A percentile compares a stretch with the other conserved stretches of the same genome.
Conservation (phyloP, 129 eudicot species). For the Chrysanthemum makinoi region DNA sequence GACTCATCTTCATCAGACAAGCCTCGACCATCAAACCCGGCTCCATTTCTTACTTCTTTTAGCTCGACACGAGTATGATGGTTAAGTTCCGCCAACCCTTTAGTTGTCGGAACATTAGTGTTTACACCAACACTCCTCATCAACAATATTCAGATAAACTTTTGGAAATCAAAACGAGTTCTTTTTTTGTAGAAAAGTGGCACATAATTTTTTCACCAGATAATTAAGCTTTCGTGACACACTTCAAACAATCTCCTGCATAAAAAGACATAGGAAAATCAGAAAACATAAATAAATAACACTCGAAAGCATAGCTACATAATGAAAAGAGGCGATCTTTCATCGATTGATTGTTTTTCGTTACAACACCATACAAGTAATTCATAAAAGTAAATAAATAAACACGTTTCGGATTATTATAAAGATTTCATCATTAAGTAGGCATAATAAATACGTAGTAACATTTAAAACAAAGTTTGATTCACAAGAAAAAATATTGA, state of each 20-base stretch:
- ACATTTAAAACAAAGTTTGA: not conserved
- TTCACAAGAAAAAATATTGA: not conserved
- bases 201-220: slow-evolving; percentile 55
- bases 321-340: no score
- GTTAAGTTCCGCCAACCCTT: slow-evolving; percentile 52
- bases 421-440: slow-evolving; percentile 5
- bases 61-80: slow-evolving; percentile 29
- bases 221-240: slow-evolving; percentile 22
- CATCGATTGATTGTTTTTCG: no score
- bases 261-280: slow-evolving; percentile 7
- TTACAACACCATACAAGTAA: no score
- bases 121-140: slow-evolving; percentile 47
- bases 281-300: not conserved
- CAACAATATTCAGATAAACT: slow-evolving; percentile 56
- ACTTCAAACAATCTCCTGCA: slow-evolving; percentile 34
- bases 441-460: no score
- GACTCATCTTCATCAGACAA: slow-evolving; percentile 45
- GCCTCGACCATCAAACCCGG: slow-evolving; percentile 42
- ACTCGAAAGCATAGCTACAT: slow-evolving; percentile 8
- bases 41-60: slow-evolving; percentile 42
- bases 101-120: slow-evolving; percentile 35
- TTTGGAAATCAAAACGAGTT: slow-evolving; percentile 33
- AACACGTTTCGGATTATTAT: not conserved
- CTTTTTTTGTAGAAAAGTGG: slow-evolving; percentile 34
- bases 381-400: not conserved